Conservation (phyloP, 495 filamentous ascomycete species). For the Xylaria venustula region DNA sequence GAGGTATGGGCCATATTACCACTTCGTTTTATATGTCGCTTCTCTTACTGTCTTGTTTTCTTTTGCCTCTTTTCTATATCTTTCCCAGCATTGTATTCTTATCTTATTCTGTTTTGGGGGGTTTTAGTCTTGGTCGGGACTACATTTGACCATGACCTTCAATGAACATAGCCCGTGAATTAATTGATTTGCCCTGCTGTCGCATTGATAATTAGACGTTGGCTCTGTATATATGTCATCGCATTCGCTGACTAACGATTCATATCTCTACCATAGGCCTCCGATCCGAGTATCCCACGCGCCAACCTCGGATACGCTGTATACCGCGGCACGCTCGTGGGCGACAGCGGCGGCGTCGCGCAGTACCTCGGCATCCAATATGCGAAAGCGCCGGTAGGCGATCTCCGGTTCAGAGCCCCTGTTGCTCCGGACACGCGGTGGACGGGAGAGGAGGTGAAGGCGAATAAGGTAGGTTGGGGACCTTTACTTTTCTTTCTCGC, state of each 20-base stretch:
- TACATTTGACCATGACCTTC: too few relatives aligned
- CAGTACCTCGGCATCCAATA: slow-evolving; percentile 46
- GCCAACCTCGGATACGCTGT: slow-evolving; percentile 45
- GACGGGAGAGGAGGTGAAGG: not conserved
- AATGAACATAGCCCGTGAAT: too few relatives aligned
- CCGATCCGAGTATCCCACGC: slow-evolving; percentile 9
- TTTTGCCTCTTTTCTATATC: too few relatives aligned
- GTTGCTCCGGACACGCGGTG: slow-evolving; percentile 22
- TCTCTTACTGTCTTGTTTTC: too few relatives aligned
- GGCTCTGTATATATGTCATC: not conserved
- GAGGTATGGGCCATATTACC: not conserved
- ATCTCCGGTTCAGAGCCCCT: slow-evolving; percentile 42
- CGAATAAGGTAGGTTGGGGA: not conserved
- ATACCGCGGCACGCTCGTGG: slow-evolving; percentile 35
- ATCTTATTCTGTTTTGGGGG: too few relatives aligned
- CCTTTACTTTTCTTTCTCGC: not conserved
- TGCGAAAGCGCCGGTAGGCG: slow-evolving; percentile 39
- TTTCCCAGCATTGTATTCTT: too few relatives aligned
- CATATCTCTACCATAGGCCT: too few relatives aligned
- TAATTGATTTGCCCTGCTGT: too few relatives aligned
- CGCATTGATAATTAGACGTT: too few relatives aligned
- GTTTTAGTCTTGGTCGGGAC: too few relatives aligned
- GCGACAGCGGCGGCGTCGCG: slow-evolving; percentile 32
- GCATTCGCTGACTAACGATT: too few relatives aligned
- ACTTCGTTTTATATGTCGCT: not conserved